Evolutionary conservation across 148 eudicot genomes (phyloP), one percentile per base, ranked within the genome.

Genomic region (Cornus florida): DNA sequence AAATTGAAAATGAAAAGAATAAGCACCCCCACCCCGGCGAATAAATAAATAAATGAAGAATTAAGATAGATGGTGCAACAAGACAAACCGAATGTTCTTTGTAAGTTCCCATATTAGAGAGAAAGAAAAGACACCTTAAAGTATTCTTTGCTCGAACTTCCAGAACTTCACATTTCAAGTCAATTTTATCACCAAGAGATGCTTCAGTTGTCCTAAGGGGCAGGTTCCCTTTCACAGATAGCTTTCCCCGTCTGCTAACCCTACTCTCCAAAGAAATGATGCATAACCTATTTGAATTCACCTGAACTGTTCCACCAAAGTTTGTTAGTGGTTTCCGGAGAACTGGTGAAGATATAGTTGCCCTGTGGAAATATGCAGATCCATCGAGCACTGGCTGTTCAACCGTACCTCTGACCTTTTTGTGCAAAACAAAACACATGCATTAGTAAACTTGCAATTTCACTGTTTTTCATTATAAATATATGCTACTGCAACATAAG

Each of bases 401-500:
- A 85, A 97, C 99, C n/a, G 99, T 94, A 78, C 99, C 99, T 86
- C 99, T 91, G 78, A 97, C 98, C 99, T 97, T 76, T 32, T 84
- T 72, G 84, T 77, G 72, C 20, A 74, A 43, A 60, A 68, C 39
- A 83, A 31, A 82, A 74, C 14, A 82, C 41, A 71, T 70, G 81
- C 69, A 83, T 82, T 32, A 78, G 71, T 17, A 46, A 72, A 23
- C 8, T 33, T 39, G 33, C 13, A 48, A 10, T 39, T 10, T 14
- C 38, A 11, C 73, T 13, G 11, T 73, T n/a, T 39, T 50, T 69
- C 23, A 46, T 77, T 57, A 10, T 67, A 39, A 65, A 39, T 20
- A 67, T 13, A 39, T 69, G 71, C 14, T 22, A 80, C 11, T 39
- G 14, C 10, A 81, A 41, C 13, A 7, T 59, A 59, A 31, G 56